Evolutionary conservation across 2,329 filamentous ascomycete species (phyloP), one percentile per base, ranked within the genome.

Genomic region (Pseudofabraea citricarpa): DNA sequence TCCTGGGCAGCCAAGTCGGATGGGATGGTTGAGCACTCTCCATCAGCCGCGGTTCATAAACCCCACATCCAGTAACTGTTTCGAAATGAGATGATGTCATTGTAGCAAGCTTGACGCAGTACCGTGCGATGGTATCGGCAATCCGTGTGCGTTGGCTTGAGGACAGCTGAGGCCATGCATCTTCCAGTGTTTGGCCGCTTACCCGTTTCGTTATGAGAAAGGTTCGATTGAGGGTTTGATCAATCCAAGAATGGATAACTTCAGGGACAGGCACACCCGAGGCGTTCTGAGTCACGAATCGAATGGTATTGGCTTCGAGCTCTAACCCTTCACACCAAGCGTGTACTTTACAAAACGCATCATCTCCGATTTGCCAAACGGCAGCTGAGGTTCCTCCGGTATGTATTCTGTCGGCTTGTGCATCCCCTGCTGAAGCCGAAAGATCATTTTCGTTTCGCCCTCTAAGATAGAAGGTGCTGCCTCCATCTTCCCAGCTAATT

Each of bases 171-270:
- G 43, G 37, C 48, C 46, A 50, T 6, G 35, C 43, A 15, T 21
- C 21, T 13, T 45, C 12, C 13, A 50, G 32, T 7, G 43, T 50
- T 35, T 40, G 39, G 5, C 35, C 46, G 20, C 21, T 6, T 7
- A 48, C 40, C n/a, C 48, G 48, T 20, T 41, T 48, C 22, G 44
- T 3, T n/a, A 50, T 43, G 16, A 50, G 36, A 33, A 46, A 50
- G 9, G 42, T 37, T 18, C 46, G 29, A 12, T 48, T 39, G 18
- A 26, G 26, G 6, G 22, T 9, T 9, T 26, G 38, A 24, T 50
- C 46, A 19, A 46, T 33, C 42, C 40, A 48, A 4, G 40, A 43
- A 22, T 45, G 36, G 16, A 48, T 38, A 15, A 50, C 38, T 23
- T 50, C 40, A 13, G 46, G 45, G 19, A 50, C 3, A 13, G 46